Conservation (phyloP, 2,329 filamentous ascomycete species). For the Cercospora beticola region DNA sequence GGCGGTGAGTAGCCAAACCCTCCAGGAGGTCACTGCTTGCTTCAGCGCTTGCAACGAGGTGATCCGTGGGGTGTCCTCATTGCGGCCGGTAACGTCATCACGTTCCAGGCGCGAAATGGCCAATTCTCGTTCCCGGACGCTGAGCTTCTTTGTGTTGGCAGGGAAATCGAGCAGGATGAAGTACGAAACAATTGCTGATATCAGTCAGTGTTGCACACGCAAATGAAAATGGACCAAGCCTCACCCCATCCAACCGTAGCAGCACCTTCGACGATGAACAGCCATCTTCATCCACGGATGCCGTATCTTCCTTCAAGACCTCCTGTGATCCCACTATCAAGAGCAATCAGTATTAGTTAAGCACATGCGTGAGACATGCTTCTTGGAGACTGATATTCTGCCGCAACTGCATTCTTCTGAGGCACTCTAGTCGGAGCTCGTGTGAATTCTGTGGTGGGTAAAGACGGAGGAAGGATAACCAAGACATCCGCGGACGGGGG, state of each 20-base stretch:
- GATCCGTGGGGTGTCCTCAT: slow-evolving; percentile 35
- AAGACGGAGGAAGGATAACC: too few relatives aligned
- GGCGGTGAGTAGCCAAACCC: slow-evolving; percentile 51
- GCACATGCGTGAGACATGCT: too few relatives aligned
- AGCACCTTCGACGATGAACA: slow-evolving; percentile 44
- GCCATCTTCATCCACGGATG: slow-evolving; percentile 45
- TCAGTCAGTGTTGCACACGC: too few relatives aligned
- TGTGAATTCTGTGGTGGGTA: too few relatives aligned
- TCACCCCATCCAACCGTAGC: slow-evolving; percentile 46
- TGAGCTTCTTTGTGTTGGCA: slow-evolving; percentile 46
- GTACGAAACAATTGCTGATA: slow-evolving; percentile 40
- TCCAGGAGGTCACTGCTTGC: slow-evolving; percentile 46
- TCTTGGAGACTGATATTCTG: too few relatives aligned
- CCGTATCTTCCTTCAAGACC: slow-evolving; percentile 43
- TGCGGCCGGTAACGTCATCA: slow-evolving; percentile 43
- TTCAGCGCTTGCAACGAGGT: slow-evolving; percentile 42
- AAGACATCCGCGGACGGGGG: too few relatives aligned
- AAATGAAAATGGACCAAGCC: too few relatives aligned
- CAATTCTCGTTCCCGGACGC: slow-evolving; percentile 44
- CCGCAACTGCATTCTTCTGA: too few relatives aligned
- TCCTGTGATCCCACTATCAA: slow-evolving; percentile 27
- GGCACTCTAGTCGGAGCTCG: too few relatives aligned
- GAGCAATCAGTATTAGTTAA: too few relatives aligned
- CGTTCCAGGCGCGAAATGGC: slow-evolving; percentile 48
- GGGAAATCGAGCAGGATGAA: slow-evolving; percentile 55